Conservation (phyloP, 352 stramenopile genomes). For the Phytophthora quininea region DNA sequence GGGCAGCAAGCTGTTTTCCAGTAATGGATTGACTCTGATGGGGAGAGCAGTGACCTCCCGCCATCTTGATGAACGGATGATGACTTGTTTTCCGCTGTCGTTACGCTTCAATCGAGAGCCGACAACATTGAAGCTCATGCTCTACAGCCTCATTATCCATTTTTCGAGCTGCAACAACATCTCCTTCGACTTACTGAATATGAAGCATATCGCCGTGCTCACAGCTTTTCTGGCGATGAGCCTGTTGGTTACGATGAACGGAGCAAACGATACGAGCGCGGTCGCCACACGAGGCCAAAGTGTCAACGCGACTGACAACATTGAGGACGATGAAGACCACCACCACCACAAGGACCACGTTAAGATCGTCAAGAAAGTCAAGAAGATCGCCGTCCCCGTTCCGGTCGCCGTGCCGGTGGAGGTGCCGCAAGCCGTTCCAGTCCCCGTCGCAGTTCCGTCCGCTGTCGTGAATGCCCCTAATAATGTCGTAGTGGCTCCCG, state of each 20-base stretch:
- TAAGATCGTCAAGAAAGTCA: conserved; percentile 33
- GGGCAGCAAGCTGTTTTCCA: no score
- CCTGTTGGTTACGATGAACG: conserved; percentile 14
- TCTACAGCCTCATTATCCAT: neutral
- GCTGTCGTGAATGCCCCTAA: conserved; percentile 30
- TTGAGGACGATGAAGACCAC: conserved; percentile 17
- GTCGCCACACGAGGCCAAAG: conserved; percentile 1
- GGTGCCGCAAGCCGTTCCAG: conserved; percentile 33
- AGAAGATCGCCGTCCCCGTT: conserved; percentile 37
- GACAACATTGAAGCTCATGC: neutral
- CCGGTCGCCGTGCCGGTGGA: conserved; percentile 24
- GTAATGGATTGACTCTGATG: no score
- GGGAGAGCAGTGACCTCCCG: no score
- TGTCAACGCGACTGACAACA: conserved; percentile 7
- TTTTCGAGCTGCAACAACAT: neutral
- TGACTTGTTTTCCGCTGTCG: neutral
- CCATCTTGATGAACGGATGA: no score
- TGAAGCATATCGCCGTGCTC: conserved; percentile 23
- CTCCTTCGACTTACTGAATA: neutral
- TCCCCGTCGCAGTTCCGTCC: conserved; percentile 29
- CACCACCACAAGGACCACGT: conserved; percentile 12
- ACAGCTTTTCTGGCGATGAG: conserved; percentile 21
- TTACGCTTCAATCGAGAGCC: neutral
- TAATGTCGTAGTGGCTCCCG: conserved; percentile 24
- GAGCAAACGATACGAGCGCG: conserved; percentile 8